Conservation (phyloP, 2,329 filamentous ascomycete species). For the Xylariaceae sp. region DNA sequence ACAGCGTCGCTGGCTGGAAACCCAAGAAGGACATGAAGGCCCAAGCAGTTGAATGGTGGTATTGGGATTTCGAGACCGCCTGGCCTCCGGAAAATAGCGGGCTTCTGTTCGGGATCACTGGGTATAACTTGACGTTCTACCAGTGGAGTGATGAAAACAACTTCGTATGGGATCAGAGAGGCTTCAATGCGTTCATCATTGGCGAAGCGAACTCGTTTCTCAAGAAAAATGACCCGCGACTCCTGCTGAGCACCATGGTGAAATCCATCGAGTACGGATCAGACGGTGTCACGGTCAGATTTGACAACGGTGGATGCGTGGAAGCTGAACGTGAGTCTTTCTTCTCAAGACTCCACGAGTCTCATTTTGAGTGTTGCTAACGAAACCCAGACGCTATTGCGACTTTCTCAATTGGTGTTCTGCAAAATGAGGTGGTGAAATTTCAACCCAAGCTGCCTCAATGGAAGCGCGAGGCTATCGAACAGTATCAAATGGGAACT, state of each 20-base stretch:
- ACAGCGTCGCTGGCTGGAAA: constrained; percentile 60
- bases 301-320: constrained; percentile 43
- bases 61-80: constrained; percentile 51
- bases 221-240: constrained; percentile 47
- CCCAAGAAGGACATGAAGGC: constrained; percentile 51
- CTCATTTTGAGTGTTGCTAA: constrained; percentile 9
- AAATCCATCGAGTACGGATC: constrained; percentile 50
- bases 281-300: constrained; percentile 49
- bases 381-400: constrained; percentile 46
- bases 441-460: constrained; percentile 57
- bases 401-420: constrained; percentile 65
- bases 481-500: constrained; percentile 64
- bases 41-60: constrained; percentile 59
- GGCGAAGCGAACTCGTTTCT: constrained; percentile 57
- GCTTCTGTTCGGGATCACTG: constrained; percentile 51
- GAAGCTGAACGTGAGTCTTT: constrained; percentile 25
- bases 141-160: constrained; percentile 60
- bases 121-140: constrained; percentile 59
- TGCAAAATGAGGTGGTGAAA: constrained; percentile 56
- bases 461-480: constrained; percentile 63
- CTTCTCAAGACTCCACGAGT: background rate
- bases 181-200: constrained; percentile 56
- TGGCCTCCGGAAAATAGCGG: constrained; percentile 54
- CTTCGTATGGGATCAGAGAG: constrained; percentile 57
- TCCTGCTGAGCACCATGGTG: constrained; percentile 56